A percentile compares a stretch with the other conserved stretches of the same genome.
Conservation (phyloP, 2,329 filamentous ascomycete species). For the Emmonsiellopsis sp. region DNA sequence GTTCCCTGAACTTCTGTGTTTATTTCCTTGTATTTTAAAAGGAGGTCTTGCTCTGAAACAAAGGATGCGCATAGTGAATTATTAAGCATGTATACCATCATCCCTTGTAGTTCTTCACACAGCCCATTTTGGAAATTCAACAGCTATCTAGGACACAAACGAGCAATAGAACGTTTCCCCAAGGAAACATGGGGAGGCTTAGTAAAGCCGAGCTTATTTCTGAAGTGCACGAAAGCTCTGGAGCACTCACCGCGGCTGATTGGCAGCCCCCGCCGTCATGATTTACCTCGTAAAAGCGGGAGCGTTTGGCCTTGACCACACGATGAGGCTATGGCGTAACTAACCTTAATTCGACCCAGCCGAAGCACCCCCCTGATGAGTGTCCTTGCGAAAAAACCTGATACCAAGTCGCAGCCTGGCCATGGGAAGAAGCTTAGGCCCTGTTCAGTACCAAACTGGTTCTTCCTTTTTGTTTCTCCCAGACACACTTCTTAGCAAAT, state of each 20-base stretch:
- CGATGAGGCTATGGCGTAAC: not conserved
- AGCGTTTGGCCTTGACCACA: not conserved
- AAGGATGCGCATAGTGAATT: no score
- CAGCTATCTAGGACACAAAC: not conserved
- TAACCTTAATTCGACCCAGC: not conserved
- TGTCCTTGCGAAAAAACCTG: no score
- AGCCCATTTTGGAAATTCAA: no score
- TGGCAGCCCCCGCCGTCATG: not conserved
- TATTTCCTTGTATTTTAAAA: no score
- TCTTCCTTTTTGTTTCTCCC: no score
- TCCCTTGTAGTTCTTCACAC: no score
- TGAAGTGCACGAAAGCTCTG: not conserved
- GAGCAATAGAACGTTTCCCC: not conserved
- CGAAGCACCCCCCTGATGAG: no score
- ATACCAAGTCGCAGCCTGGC: not conserved
- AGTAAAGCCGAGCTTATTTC: not conserved
- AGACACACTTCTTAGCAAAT: no score
- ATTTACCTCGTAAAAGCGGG: not conserved
- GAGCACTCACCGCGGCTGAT: not conserved
- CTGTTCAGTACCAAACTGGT: no score
- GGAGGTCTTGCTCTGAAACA: no score
- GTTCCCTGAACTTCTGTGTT: no score
- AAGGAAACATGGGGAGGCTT: not conserved
- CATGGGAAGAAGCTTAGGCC: not conserved
- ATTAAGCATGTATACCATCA: no score